These are phyloP conservation scores for Pichia insulana DNA, from an alignment of 805 yeast genomes.

Conservation along the genomic window DNA sequence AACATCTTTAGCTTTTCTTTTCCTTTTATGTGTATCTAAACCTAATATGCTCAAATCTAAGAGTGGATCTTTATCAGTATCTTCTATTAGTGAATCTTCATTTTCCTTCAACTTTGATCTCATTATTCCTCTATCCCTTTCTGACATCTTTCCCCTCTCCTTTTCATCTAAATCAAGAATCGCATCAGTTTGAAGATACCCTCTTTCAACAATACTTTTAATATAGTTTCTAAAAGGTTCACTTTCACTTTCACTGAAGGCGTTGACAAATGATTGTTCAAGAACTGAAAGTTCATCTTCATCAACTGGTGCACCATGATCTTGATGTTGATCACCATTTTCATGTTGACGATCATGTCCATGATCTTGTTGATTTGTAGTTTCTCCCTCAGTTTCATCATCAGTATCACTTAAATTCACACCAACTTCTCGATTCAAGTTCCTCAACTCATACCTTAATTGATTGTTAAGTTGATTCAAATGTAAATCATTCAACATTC, in stretches of 20 bases:
- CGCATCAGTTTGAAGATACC: background rate
- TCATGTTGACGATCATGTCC: background rate
- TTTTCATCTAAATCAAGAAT: background rate
- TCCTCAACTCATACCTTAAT: conserved; percentile 7
- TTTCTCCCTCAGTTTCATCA: background rate
- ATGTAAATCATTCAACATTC: conserved; percentile 7
- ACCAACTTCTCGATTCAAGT: conserved; percentile 6
- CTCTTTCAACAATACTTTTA: conserved; percentile 12
- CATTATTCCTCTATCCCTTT: background rate
- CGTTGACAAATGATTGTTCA: conserved; percentile 1
- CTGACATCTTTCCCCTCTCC: background rate
- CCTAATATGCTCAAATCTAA: background rate
- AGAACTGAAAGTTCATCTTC: background rate
- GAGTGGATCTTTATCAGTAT: background rate
- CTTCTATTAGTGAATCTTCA: background rate
- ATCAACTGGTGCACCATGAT: background rate
- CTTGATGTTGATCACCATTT: background rate
- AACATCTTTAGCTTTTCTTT: background rate
- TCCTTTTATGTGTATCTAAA: background rate
- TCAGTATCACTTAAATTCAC: background rate
- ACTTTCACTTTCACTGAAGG: conserved; percentile 8
- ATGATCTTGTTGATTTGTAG: background rate
- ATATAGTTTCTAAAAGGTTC: conserved; percentile 14
- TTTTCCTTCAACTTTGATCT: background rate
- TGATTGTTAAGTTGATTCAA: conserved; percentile 9